Evolutionary conservation across 2,329 filamentous ascomycete genomes (phyloP).

Genomic region (Hypoxylon sp.): DNA sequence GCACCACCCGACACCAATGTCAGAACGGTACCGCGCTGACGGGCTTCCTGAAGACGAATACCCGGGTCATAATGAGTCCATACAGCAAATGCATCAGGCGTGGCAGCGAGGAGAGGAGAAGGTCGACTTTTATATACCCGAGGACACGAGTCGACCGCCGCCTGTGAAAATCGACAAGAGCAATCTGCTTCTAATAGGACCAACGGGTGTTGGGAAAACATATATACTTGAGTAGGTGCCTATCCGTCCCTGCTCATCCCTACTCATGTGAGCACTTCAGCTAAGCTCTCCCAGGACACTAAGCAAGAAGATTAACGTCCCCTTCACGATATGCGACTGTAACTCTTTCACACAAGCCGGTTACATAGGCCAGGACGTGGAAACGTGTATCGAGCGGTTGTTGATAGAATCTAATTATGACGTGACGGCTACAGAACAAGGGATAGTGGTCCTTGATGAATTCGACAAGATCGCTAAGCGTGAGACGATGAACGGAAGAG

Average conservation of each 20-base stretch:
- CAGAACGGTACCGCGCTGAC: constrained; percentile 52
- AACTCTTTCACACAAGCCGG: constrained; percentile 96
- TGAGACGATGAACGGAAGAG: constrained; percentile 88
- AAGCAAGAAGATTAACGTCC: constrained; percentile 92
- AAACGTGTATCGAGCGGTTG: constrained; percentile 90
- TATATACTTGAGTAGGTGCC: constrained; percentile 80
- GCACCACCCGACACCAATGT: constrained; percentile 27
- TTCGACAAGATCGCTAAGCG: constrained; percentile 96
- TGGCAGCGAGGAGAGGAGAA: constrained; percentile 51
- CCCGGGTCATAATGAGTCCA: constrained; percentile 63
- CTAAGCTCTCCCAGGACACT: constrained; percentile 73
- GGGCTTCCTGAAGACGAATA: constrained; percentile 64
- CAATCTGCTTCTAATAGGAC: constrained; percentile 90
- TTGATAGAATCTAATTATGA: constrained; percentile 93
- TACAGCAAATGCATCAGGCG: constrained; percentile 57
- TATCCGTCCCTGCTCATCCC: constrained; percentile 1
- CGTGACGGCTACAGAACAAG: constrained; percentile 83
- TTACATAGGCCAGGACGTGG: constrained; percentile 98
- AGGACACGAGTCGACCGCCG: constrained; percentile 59
- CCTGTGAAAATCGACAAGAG: constrained; percentile 91
- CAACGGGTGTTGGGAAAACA: constrained; percentile 96
- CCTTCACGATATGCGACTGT: constrained; percentile 95
- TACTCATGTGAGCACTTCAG: constrained; percentile 2
- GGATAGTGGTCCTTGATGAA: constrained; percentile 96
- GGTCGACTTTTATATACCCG: constrained; percentile 62